Percentiles rank a stretch among this genome's conserved stretches.
Evolutionary conservation across 2,329 filamentous ascomycete genomes (phyloP).

Genomic region (Alternaria arborescens): DNA sequence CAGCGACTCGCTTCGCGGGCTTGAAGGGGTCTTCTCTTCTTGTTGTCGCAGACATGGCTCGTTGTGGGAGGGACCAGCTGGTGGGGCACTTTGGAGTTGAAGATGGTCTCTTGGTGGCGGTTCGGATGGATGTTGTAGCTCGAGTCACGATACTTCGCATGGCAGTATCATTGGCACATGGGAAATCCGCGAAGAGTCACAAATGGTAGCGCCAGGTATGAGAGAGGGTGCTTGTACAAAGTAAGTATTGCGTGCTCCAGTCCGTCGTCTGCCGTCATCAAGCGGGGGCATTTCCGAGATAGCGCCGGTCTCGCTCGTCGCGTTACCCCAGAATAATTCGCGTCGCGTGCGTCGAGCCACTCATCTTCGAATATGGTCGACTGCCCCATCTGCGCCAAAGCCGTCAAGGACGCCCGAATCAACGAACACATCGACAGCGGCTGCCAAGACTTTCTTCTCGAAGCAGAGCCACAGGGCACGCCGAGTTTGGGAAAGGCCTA

Average conservation of each 20-base stretch:
- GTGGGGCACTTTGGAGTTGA: slow-evolving; percentile 17
- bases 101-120: slow-evolving; percentile 3
- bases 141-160: slow-evolving; percentile 26
- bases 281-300: slow-evolving; percentile 28
- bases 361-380: slow-evolving; percentile 62
- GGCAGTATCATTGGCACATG: slow-evolving; percentile 1
- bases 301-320: slow-evolving; percentile 24
- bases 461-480: slow-evolving; percentile 49
- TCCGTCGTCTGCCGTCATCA: slow-evolving; percentile 43
- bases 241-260: slow-evolving; percentile 39
- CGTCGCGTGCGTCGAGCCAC: slow-evolving; percentile 22
- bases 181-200: neutral
- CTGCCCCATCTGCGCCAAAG: slow-evolving; percentile 82
- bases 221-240: neutral
- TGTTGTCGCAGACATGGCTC: slow-evolving; percentile 48
- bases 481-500: slow-evolving; percentile 49
- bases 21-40: slow-evolving; percentile 57
- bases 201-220: neutral
- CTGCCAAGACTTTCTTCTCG: slow-evolving; percentile 73
- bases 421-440: slow-evolving; percentile 90
- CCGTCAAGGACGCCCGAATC: slow-evolving; percentile 77
- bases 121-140: slow-evolving; percentile 11
- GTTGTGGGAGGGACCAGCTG: slow-evolving; percentile 32
- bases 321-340: slow-evolving; percentile 18
- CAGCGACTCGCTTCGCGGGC: slow-evolving; percentile 63